Base-by-base conservation (phyloP, 345 rosid species). In the Eucalyptus guilfoylei region DNA sequence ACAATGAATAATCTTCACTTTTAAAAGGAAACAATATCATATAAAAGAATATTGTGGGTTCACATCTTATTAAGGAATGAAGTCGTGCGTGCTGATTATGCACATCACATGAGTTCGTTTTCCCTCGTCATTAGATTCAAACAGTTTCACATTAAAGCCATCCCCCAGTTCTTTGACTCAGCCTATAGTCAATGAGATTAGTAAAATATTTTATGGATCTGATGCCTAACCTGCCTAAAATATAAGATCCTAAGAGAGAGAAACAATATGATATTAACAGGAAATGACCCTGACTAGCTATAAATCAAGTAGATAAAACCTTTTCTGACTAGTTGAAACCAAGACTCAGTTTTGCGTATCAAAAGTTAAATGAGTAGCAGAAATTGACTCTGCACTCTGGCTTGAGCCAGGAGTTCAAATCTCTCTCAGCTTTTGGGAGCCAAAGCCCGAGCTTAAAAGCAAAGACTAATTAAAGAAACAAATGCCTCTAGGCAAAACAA, bases 81-180 rank as follows among this genome's bases (percentile, higher is more conserved):
- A 64, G 8, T 14, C 32, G 19, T n/a, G 1, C 15, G 4, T 12
- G 10, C 14, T 1, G 9, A 64, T 64, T 64, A 64, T 64, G 34
- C 34, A 26, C 62, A 55, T 58, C n/a, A 58, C 13, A 58, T 28
- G 64, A 58, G 64, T 58, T 58, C 64, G 14, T 9, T 11, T 55
- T 55, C 30, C 30, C 14, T 0, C 13, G 4, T 11, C 3, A 26
- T 28, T 28, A 58, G 28, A 58, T 58, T 28, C 0, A 26, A 58
- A 58, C 28, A 26, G 28, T 26, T 58, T 58, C 13, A 58, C 13
- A 26, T 26, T 26, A 26, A 58, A 11, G 4, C 64, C 2, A 58
- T 58, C 6, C 64, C 0, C n/a, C 7, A 4, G n/a, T 28, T 58
- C 64, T 58, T 19, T 26, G 64, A 58, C 64, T 58, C 64, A 26